Percentiles rank a stretch among this genome's conserved stretches.
Evolutionary conservation across 306 rosid species (phyloP).

Genomic region (Gynostemma pentaphyllum): DNA sequence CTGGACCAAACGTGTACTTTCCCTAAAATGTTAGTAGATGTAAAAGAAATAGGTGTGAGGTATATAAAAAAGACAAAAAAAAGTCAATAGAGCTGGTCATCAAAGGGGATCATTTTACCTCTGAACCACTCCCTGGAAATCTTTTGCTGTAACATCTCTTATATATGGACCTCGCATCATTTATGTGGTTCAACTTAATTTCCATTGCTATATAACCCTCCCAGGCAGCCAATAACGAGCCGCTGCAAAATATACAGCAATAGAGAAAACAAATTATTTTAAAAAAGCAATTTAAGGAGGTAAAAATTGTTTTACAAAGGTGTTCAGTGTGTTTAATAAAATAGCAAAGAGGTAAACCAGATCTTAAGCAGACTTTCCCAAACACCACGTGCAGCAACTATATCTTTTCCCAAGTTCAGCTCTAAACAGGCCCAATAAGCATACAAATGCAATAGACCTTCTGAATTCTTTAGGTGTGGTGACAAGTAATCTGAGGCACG

Average conservation of each 20-base stretch:
- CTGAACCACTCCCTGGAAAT: slow-evolving; percentile 69
- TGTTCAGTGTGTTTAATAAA: not conserved
- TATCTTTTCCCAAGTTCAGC: slow-evolving; percentile 44
- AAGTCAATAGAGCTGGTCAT: not conserved
- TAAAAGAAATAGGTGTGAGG: not conserved
- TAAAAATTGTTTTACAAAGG: not conserved
- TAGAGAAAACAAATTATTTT: not conserved
- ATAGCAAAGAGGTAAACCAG: slow-evolving; percentile 35
- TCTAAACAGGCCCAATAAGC: slow-evolving; percentile 91
- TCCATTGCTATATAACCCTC: slow-evolving; percentile 70
- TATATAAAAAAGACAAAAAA: not conserved
- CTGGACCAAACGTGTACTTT: no score
- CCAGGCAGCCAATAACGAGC: slow-evolving; percentile 83
- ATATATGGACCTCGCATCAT: slow-evolving; percentile 71
- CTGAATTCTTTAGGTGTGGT: slow-evolving; percentile 67
- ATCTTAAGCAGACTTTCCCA: slow-evolving; percentile 82
- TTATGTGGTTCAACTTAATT: slow-evolving; percentile 51
- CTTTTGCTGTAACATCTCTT: slow-evolving; percentile 82
- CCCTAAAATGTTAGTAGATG: no score
- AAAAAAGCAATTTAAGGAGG: not conserved
- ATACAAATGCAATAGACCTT: slow-evolving; percentile 50
- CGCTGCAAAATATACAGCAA: slow-evolving; percentile 29
- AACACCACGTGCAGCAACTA: slow-evolving; percentile 73
- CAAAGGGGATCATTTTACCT: slow-evolving; percentile 35
- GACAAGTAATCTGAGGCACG: slow-evolving; percentile 69